Percentiles rank a stretch among this genome's conserved stretches.
These are phyloP conservation scores for Leishmania amazonensis DNA, from an alignment of 208 protist genomes.

Conservation along the genomic window DNA sequence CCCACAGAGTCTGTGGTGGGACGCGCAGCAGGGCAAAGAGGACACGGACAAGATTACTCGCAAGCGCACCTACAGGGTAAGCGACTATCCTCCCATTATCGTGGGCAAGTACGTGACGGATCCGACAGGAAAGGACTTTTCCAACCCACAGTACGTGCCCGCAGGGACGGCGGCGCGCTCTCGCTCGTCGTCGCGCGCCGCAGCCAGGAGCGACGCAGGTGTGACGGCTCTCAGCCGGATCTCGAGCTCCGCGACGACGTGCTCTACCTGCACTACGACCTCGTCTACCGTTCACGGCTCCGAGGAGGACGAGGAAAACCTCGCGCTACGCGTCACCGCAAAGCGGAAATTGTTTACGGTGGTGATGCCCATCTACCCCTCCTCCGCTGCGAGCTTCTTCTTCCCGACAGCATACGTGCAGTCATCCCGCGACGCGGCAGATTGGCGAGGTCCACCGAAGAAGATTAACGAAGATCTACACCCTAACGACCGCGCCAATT, in stretches of 20 bases:
- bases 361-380: constrained; percentile 58
- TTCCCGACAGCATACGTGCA: constrained; percentile 73
- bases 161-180: constrained; percentile 5
- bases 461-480: constrained; percentile 72
- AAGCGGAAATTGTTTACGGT: constrained; percentile 46
- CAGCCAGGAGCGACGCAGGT: constrained; percentile 8
- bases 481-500: constrained; percentile 55
- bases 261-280: constrained; percentile 24
- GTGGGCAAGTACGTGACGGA: constrained; percentile 83
- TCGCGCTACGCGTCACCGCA: constrained; percentile 7
- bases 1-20: constrained; percentile 70
- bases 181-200: constrained; percentile 24
- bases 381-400: constrained; percentile 71
- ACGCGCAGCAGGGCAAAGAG: constrained; percentile 46
- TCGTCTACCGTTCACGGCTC: constrained; percentile 7
- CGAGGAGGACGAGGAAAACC: constrained; percentile 23
- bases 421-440: constrained; percentile 30
- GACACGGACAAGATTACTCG: constrained; percentile 55
- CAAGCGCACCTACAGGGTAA: constrained; percentile 58
- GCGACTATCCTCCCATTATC: constrained; percentile 41
- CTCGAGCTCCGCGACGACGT: constrained; percentile 18
- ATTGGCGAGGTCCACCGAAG: constrained; percentile 46
- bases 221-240: constrained; percentile 7
- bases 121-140: constrained; percentile 70
- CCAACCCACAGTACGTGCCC: constrained; percentile 72